phyloP scores from a whole-genome alignment of 176 grass and related monocot species.

The Eleusine coracana region DNA sequence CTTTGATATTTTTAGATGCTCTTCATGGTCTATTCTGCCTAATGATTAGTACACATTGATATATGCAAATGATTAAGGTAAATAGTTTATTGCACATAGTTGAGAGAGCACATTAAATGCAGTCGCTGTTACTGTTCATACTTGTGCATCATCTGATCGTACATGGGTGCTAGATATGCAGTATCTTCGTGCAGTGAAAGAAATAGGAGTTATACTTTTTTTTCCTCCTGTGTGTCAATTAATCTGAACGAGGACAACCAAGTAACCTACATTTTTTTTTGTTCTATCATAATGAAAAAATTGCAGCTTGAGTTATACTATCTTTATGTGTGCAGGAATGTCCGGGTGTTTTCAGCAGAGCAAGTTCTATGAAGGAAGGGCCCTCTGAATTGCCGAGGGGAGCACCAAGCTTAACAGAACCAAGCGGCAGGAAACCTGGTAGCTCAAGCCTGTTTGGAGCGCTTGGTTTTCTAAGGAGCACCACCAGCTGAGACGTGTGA shows the following conservation, averaged over 20 bases:
- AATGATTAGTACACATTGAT: conserved; percentile 24
- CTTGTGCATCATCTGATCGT: background rate
- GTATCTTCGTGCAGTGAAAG: background rate
- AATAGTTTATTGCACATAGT: conserved; percentile 17
- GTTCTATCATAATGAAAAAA: background rate
- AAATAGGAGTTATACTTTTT: background rate
- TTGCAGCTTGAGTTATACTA: background rate
- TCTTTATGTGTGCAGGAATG: conserved; percentile 13
- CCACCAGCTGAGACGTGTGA: conserved; percentile 29
- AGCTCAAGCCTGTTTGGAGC: conserved; percentile 43
- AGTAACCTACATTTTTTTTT: background rate
- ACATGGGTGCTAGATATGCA: background rate
- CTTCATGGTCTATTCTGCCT: conserved; percentile 17
- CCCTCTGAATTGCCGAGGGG: background rate
- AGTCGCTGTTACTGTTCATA: background rate
- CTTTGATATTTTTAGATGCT: background rate
- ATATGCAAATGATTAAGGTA: conserved; percentile 8
- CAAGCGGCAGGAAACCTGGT: conserved; percentile 23
- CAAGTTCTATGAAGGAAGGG: conserved; percentile 50
- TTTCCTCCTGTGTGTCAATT: background rate
- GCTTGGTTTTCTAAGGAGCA: conserved; percentile 47
- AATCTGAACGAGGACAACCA: background rate
- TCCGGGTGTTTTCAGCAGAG: conserved; percentile 33
- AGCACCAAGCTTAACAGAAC: conserved; percentile 9
- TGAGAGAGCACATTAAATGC: background rate